phyloP scores from a whole-genome alignment of 441 rosid species.

The Raphanus hybrid region DNA sequence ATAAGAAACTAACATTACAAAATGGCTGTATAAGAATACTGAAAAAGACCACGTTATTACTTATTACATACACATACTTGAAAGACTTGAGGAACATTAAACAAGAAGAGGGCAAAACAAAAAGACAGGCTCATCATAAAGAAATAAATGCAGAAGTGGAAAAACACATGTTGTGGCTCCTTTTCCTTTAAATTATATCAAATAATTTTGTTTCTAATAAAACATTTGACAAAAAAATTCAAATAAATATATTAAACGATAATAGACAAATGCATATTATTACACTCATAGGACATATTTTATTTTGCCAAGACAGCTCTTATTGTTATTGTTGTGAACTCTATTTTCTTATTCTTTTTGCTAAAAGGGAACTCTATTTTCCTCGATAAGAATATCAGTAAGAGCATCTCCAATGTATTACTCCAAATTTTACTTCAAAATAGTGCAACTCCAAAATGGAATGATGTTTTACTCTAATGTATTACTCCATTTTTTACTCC shows the following conservation, averaged over 20 bases:
- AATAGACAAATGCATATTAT: not conserved
- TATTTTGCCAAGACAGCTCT: too few species aligned
- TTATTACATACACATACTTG: not conserved
- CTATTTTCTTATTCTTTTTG: too few species aligned
- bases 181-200: constrained; percentile 6
- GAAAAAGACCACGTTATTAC: not conserved
- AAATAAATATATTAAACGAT: not conserved
- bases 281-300: too few species aligned
- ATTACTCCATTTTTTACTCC: too few species aligned
- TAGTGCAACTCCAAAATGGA: too few species aligned
- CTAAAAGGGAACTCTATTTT: too few species aligned
- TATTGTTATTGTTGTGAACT: too few species aligned
- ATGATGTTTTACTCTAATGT: too few species aligned
- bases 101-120: constrained; percentile 20
- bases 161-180: constrained; percentile 26
- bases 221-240: not conserved
- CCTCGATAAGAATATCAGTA: too few species aligned
- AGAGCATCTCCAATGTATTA: too few species aligned
- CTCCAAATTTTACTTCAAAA: too few species aligned
- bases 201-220: not conserved
- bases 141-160: constrained; percentile 30
- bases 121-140: constrained; percentile 32
- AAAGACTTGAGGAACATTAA: not conserved
- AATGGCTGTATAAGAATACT: not conserved
- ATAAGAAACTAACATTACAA: not conserved